Evolutionary conservation across 108 stramenopile genomes (phyloP).

Genomic region (Stephanodiscus minutulus): DNA sequence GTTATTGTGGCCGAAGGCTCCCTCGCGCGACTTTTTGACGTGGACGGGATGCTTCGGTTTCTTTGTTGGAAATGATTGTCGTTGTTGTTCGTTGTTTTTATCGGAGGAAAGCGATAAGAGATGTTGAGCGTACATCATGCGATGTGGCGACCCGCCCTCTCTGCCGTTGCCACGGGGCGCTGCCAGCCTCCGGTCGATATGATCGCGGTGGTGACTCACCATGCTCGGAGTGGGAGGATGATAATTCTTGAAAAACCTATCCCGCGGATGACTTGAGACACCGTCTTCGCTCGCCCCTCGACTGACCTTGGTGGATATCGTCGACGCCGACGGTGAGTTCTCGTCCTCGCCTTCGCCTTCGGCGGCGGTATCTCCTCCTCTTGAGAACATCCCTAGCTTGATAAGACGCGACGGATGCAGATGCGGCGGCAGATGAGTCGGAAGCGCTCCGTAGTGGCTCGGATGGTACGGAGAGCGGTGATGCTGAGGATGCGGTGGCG

Average conservation of each 20-base stretch:
- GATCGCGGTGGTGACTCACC: slow-evolving; percentile 1
- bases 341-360: background rate
- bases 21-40: slow-evolving; percentile 9
- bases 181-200: too few species aligned
- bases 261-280: background rate
- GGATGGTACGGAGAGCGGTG: slow-evolving; percentile 4
- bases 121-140: slow-evolving; percentile 9
- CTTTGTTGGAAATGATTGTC: background rate
- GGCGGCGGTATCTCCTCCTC: background rate
- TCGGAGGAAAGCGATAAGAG: background rate
- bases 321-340: slow-evolving; percentile 18
- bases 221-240: slow-evolving; percentile 9
- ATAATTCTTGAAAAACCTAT: background rate
- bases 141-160: background rate
- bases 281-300: background rate
- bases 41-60: slow-evolving; percentile 9
- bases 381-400: background rate
- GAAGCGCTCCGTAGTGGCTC: background rate
- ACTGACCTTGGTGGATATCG: slow-evolving; percentile 17
- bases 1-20: background rate
- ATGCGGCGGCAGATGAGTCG: background rate
- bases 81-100: background rate
- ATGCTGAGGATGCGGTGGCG: background rate
- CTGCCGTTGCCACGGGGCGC: too few species aligned
- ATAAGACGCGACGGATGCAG: slow-evolving; percentile 9